Evolutionary conservation across 345 rosid genomes (phyloP).

Genomic region (Alliaria petiolata): DNA sequence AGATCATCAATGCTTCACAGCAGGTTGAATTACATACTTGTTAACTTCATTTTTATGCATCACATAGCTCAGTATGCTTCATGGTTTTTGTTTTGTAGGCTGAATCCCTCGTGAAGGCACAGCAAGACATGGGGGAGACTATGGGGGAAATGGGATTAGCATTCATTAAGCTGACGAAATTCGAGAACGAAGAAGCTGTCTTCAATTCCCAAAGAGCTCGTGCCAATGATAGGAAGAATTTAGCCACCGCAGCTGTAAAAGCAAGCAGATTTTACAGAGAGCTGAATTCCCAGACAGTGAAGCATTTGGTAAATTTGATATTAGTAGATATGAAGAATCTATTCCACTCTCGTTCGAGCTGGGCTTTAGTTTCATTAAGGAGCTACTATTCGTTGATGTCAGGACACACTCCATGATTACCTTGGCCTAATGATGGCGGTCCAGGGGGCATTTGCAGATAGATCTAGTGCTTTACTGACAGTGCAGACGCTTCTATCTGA

Average conservation of each 20-base stretch:
- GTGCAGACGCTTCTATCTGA: constrained; percentile 92
- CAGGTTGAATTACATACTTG: constrained; percentile 42
- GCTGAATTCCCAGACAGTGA: constrained; percentile 77
- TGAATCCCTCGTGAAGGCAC: constrained; percentile 81
- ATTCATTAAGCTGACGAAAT: constrained; percentile 83
- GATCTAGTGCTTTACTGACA: constrained; percentile 82
- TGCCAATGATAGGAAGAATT: constrained; percentile 79
- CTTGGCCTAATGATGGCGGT: constrained; percentile 88
- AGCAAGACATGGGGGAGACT: constrained; percentile 96
- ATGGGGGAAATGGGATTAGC: constrained; percentile 90
- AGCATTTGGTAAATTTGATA: constrained; percentile 69
- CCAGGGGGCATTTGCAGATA: constrained; percentile 82
- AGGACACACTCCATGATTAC: constrained; percentile 94
- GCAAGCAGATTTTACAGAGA: constrained; percentile 96
- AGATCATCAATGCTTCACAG: constrained; percentile 86
- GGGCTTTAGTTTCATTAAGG: background rate
- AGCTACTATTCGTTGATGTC: constrained; percentile 10
- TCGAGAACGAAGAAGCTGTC: constrained; percentile 85
- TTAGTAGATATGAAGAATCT: background rate
- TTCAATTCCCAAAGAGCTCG: constrained; percentile 67
- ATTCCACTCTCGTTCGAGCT: background rate
- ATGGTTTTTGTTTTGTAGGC: constrained; percentile 43
- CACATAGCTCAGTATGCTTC: background rate
- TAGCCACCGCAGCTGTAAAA: constrained; percentile 95
- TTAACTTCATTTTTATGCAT: background rate